Conservation (phyloP, 306 rosid genomes). For the Prunus kanzakura region DNA sequence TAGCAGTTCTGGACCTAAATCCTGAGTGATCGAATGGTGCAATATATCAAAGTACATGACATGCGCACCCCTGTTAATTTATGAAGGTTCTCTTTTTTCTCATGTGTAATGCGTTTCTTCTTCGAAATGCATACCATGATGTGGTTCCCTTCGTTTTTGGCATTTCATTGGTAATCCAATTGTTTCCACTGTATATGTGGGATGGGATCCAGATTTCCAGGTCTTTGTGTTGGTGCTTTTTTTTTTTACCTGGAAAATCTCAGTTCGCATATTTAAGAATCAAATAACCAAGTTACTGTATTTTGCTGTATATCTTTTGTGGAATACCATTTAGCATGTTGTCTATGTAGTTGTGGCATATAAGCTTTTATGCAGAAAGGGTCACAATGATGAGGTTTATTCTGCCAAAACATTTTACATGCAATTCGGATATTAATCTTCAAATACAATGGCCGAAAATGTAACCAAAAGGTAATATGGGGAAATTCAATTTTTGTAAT, state of each 20-base stretch:
- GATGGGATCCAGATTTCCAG: conserved; percentile 33
- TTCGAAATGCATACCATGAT: conserved; percentile 42
- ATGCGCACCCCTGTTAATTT: conserved; percentile 41
- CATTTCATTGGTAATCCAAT: conserved; percentile 29
- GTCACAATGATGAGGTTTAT: not conserved
- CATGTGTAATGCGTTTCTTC: conserved; percentile 43
- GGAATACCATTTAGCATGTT: not conserved
- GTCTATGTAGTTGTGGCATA: not conserved
- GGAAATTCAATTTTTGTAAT: no score
- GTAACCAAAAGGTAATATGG: no score
- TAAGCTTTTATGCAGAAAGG: not conserved
- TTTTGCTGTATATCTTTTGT: conserved; percentile 22
- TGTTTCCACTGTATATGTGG: conserved; percentile 42
- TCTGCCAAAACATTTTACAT: no score
- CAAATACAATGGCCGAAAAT: no score
- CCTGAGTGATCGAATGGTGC: conserved; percentile 32
- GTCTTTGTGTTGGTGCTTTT: conserved; percentile 5
- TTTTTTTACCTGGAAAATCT: conserved; percentile 6
- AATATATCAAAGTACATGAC: conserved; percentile 36
- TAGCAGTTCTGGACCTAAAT: conserved; percentile 29
- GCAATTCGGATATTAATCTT: no score
- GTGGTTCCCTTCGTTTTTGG: conserved; percentile 39
- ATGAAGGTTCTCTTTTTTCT: conserved; percentile 35
- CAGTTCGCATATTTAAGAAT: conserved; percentile 16
- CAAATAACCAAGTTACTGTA: not conserved